Percentiles rank a stretch among this genome's conserved stretches.
phyloP scores from a whole-genome alignment of 2,329 filamentous ascomycete species.

The Aspergillus pseudoglaucus region DNA sequence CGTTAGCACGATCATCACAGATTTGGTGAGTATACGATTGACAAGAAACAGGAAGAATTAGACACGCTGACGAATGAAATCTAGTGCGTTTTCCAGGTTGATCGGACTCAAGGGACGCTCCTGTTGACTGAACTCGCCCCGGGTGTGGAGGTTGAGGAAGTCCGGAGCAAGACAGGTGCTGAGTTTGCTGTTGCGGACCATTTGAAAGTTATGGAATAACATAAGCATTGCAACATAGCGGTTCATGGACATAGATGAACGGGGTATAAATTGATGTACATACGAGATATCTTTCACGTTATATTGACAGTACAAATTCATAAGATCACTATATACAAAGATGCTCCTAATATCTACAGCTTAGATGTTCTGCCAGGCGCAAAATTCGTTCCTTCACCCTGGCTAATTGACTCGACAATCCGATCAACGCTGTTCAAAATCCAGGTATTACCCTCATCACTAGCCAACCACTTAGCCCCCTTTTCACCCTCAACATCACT shows the following conservation, averaged over 20 bases:
- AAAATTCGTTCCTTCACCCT: constrained; percentile 49
- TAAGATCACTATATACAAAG: background rate
- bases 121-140: constrained; percentile 62
- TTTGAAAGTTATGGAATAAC: constrained; percentile 48
- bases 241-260: background rate
- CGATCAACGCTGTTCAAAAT: constrained; percentile 56
- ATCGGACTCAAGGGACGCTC: constrained; percentile 47
- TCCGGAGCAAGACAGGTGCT: constrained; percentile 64
- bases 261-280: background rate
- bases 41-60: background rate
- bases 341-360: constrained; percentile 13
- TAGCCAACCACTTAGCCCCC: constrained; percentile 55
- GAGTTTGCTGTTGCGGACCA: constrained; percentile 57
- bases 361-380: constrained; percentile 42
- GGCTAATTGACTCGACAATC: constrained; percentile 47
- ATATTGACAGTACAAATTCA: background rate
- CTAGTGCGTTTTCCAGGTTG: constrained; percentile 67
- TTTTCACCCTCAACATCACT: constrained; percentile 47
- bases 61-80: constrained; percentile 30
- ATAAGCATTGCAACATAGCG: constrained; percentile 3
- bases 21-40: constrained; percentile 51
- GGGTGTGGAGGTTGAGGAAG: constrained; percentile 61
- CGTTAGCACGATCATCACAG: constrained; percentile 68
- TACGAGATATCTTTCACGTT: background rate
- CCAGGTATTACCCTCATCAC: constrained; percentile 61